phyloP scores from a whole-genome alignment of 2,329 filamentous ascomycete genomes.

The Paecilomyces sp. region DNA sequence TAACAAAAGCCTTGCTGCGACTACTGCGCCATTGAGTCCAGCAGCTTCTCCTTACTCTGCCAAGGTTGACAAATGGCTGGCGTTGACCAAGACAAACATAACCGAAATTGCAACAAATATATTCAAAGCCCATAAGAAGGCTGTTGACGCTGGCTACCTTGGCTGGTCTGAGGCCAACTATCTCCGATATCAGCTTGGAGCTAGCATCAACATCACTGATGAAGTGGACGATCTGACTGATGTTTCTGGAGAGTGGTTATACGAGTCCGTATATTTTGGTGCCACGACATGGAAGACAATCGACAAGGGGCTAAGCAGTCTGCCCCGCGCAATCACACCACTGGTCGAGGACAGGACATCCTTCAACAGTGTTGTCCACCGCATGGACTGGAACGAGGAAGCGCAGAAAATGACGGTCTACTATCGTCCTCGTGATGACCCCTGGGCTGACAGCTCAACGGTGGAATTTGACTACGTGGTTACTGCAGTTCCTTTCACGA shows the following conservation, averaged over 20 bases:
- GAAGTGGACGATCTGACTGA: slow-evolving; percentile 39
- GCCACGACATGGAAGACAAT: slow-evolving; percentile 59
- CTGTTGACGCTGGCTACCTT: slow-evolving; percentile 50
- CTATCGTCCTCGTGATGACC: slow-evolving; percentile 43
- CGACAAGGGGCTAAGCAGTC: slow-evolving; percentile 51
- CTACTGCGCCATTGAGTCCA: background rate
- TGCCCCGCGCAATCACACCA: slow-evolving; percentile 57
- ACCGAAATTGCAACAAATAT: slow-evolving; percentile 22
- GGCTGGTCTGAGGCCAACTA: slow-evolving; percentile 60
- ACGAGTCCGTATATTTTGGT: slow-evolving; percentile 54
- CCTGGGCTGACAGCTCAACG: slow-evolving; percentile 26
- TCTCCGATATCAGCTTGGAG: slow-evolving; percentile 51
- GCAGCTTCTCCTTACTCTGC: background rate
- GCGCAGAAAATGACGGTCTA: slow-evolving; percentile 51
- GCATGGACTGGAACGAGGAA: slow-evolving; percentile 46
- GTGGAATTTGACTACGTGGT: slow-evolving; percentile 59
- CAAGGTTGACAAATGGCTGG: background rate
- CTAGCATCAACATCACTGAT: slow-evolving; percentile 50
- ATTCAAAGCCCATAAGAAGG: slow-evolving; percentile 48
- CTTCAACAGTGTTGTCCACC: slow-evolving; percentile 51
- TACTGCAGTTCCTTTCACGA: slow-evolving; percentile 58
- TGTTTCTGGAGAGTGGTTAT: slow-evolving; percentile 45
- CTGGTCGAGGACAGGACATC: slow-evolving; percentile 52
- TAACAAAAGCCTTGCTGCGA: slow-evolving; percentile 20
- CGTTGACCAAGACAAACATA: slow-evolving; percentile 10